Evolutionary conservation across 176 grass and related monocot species (phyloP).

Genomic region (Eragrostis nindensis): DNA sequence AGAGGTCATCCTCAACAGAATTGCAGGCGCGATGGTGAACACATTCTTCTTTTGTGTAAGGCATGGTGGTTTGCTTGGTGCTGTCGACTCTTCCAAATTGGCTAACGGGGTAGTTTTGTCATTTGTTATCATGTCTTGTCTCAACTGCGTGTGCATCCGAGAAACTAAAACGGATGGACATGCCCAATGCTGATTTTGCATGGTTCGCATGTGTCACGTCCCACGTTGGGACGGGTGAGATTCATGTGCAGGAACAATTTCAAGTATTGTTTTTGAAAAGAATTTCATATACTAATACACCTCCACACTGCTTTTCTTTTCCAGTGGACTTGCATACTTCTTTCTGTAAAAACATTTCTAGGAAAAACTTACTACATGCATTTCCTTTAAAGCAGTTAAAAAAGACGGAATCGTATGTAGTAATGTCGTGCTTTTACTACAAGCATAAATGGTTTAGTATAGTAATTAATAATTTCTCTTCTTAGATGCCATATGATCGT

Average conservation of each 20-base stretch:
- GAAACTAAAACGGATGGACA: background rate
- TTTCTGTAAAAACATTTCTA: background rate
- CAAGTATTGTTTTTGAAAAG: no score
- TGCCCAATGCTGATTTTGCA: background rate
- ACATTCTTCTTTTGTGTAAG: background rate
- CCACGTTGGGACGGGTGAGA: background rate
- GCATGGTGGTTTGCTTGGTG: background rate
- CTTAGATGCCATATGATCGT: background rate
- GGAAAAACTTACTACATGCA: no score
- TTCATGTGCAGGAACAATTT: background rate
- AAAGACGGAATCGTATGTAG: no score
- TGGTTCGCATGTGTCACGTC: background rate
- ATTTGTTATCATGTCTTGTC: background rate
- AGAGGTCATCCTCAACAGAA: background rate
- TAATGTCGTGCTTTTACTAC: no score
- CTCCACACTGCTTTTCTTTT: background rate
- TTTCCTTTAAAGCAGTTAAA: no score
- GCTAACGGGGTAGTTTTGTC: slow-evolving; percentile 1
- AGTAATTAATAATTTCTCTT: background rate
- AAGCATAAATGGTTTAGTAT: no score
- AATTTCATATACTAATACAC: background rate
- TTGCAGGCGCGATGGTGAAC: background rate
- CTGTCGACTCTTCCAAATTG: slow-evolving; percentile 4
- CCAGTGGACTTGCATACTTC: background rate
- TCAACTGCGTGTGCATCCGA: background rate